Conservation (phyloP, 495 filamentous ascomycete species). For the Penicillium crystallinum region DNA sequence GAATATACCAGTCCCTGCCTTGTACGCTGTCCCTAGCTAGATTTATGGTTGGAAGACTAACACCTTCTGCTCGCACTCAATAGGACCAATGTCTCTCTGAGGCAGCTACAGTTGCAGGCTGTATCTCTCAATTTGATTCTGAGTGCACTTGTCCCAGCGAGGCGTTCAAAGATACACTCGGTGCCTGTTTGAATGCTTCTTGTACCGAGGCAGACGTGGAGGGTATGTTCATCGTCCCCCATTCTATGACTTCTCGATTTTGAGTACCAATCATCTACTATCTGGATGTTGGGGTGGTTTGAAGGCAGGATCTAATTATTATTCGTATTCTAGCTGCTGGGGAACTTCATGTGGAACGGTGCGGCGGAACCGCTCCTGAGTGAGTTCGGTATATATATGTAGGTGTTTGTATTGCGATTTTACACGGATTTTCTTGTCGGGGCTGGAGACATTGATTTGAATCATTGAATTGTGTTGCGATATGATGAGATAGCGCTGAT, state of each 20-base stretch:
- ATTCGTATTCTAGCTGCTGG: slow-evolving; percentile 3
- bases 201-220: slow-evolving; percentile 13
- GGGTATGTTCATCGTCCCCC: slow-evolving; percentile 5
- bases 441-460: too few species aligned
- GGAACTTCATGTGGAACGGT: slow-evolving; percentile 15
- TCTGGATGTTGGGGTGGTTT: not conserved
- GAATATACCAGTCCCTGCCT: slow-evolving; percentile 12
- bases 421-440: too few species aligned
- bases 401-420: not conserved
- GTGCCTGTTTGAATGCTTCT: slow-evolving; percentile 9
- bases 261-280: not conserved
- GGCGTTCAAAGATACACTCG: slow-evolving; percentile 17
- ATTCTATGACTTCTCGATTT: too few species aligned
- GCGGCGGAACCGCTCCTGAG: slow-evolving; percentile 1
- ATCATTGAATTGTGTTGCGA: too few species aligned
- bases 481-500: too few species aligned
- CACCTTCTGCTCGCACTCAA: not conserved
- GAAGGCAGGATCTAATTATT: not conserved
- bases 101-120: slow-evolving; percentile 14
- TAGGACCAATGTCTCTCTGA: slow-evolving; percentile 18
- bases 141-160: slow-evolving; percentile 17
- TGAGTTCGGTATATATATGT: not conserved
- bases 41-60: slow-evolving; percentile 1
- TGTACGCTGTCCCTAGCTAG: slow-evolving; percentile 4
- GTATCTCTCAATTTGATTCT: slow-evolving; percentile 11